Evolutionary conservation across 768 basidiomycete genomes (phyloP).

Genomic region (Mrakia frigida): DNA sequence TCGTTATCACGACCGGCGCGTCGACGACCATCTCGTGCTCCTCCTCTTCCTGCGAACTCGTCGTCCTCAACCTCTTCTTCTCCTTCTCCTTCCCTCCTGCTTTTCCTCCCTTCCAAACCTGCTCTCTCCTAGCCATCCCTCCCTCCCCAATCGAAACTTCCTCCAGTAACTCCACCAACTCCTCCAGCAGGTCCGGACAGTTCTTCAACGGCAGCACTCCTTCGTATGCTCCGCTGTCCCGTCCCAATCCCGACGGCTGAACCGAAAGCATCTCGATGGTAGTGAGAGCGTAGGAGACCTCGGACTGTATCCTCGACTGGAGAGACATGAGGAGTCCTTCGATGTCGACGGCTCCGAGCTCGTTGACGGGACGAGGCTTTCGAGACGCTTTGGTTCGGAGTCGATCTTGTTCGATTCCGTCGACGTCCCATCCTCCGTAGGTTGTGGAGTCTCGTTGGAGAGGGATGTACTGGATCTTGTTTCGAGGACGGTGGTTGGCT

Average conservation of each 20-base stretch:
- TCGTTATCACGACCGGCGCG: no score
- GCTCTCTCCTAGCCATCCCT: conserved; percentile 23
- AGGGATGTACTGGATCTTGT: conserved; percentile 81
- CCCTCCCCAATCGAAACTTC: conserved; percentile 62
- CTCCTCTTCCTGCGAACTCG: not conserved
- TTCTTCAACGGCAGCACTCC: conserved; percentile 69
- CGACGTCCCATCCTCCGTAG: conserved; percentile 74
- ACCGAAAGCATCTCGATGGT: conserved; percentile 64
- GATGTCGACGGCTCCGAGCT: conserved; percentile 84
- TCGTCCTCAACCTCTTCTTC: not conserved
- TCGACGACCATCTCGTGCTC: no score
- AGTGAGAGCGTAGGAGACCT: conserved; percentile 84
- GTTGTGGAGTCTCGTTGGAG: conserved; percentile 68
- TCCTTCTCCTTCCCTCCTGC: not conserved
- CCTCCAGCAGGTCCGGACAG: conserved; percentile 75
- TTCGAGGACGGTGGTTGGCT: conserved; percentile 42
- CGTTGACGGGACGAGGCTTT: conserved; percentile 40
- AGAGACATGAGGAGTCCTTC: conserved; percentile 91
- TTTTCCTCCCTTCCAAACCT: not conserved
- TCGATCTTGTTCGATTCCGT: conserved; percentile 52
- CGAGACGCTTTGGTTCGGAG: conserved; percentile 57
- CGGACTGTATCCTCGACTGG: conserved; percentile 73
- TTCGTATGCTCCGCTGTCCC: conserved; percentile 46
- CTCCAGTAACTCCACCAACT: conserved; percentile 78
- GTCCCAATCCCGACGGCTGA: conserved; percentile 54